Conservation (phyloP, 2,329 filamentous ascomycete genomes). For the Bisporella sp. region DNA sequence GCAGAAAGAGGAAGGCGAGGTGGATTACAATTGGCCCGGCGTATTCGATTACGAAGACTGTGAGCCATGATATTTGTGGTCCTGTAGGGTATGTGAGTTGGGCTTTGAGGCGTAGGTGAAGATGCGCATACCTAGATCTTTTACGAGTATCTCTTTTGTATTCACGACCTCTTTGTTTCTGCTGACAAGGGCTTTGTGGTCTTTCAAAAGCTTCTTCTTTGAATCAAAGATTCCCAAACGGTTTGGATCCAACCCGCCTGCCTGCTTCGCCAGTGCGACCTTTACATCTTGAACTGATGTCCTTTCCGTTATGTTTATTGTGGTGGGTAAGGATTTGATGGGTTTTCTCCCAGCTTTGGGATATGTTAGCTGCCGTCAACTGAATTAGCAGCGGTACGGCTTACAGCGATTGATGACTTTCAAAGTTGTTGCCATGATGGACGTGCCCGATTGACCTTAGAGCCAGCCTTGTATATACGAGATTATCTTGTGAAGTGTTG, state of each 20-base stretch:
- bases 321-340: constrained; percentile 44
- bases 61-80: constrained; percentile 83
- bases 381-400: not conserved
- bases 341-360: constrained; percentile 22
- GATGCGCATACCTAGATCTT: constrained; percentile 71
- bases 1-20: constrained; percentile 60
- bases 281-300: constrained; percentile 56
- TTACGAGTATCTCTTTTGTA: constrained; percentile 65
- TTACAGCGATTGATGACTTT: constrained; percentile 17
- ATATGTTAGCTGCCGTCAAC: constrained; percentile 1
- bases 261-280: constrained; percentile 42
- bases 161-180: constrained; percentile 42
- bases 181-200: constrained; percentile 47
- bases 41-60: constrained; percentile 94
- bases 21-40: constrained; percentile 87
- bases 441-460: too few relatives aligned
- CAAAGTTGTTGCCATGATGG: constrained; percentile 2
- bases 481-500: too few relatives aligned
- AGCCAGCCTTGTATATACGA: too few relatives aligned
- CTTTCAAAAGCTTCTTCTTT: constrained; percentile 56
- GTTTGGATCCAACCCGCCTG: constrained; percentile 49
- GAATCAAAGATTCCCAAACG: constrained; percentile 57
- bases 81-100: constrained; percentile 41
- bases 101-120: not conserved
- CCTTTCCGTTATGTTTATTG: constrained; percentile 35